phyloP scores from a whole-genome alignment of 2,329 filamentous ascomycete species.

The Clarireedia paspali region DNA sequence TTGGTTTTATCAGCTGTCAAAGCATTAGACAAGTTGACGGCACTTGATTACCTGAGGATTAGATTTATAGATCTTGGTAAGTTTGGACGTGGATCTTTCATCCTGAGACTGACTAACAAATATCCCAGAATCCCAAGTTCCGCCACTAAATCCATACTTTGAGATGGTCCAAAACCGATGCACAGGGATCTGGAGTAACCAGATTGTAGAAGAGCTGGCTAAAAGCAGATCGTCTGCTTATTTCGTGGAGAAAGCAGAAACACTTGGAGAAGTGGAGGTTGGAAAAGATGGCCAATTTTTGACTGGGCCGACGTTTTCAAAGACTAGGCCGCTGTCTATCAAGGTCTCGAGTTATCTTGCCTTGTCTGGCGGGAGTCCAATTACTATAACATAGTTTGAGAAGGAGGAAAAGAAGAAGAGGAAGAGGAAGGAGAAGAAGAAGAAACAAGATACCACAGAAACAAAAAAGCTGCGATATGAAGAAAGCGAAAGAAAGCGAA shows the following conservation, averaged over 20 bases:
- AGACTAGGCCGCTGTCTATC: slow-evolving; percentile 23
- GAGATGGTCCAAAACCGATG: slow-evolving; percentile 52
- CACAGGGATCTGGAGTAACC: slow-evolving; percentile 65
- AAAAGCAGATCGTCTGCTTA: slow-evolving; percentile 48
- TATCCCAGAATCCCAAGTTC: slow-evolving; percentile 56
- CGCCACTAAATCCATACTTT: slow-evolving; percentile 67
- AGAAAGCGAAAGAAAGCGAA: too few species aligned
- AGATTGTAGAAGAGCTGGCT: slow-evolving; percentile 54
- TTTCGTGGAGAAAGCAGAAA: slow-evolving; percentile 57
- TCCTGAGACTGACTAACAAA: slow-evolving; percentile 2
- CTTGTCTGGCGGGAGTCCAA: slow-evolving; percentile 23
- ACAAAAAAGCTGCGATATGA: too few species aligned
- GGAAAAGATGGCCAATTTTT: slow-evolving; percentile 46
- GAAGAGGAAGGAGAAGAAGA: too few species aligned
- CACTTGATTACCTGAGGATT: slow-evolving; percentile 59
- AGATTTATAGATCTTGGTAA: slow-evolving; percentile 67
- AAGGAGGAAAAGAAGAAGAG: neutral
- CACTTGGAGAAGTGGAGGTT: slow-evolving; percentile 51
- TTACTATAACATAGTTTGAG: slow-evolving; percentile 5
- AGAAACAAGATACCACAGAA: too few species aligned
- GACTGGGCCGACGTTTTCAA: slow-evolving; percentile 19
- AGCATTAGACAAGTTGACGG: slow-evolving; percentile 49
- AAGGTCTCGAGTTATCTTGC: slow-evolving; percentile 24
- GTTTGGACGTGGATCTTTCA: neutral
- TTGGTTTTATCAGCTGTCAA: slow-evolving; percentile 57